Conservation (phyloP, 176 grass and related monocot species). For the Oryza officinalis region DNA sequence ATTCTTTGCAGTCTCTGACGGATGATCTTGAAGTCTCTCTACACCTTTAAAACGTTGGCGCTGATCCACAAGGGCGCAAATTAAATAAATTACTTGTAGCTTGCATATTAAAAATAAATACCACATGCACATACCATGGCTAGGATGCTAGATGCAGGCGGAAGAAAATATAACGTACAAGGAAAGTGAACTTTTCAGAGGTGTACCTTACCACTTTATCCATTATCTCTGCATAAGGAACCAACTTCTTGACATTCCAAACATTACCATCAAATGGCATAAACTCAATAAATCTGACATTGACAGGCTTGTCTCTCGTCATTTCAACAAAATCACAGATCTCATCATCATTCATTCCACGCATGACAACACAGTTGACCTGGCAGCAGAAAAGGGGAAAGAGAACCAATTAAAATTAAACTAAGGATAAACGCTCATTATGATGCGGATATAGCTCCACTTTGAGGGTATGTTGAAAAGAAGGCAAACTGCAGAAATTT, state of each 20-base stretch:
- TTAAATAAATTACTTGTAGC: slow-evolving; percentile 19
- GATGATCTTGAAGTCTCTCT: slow-evolving; percentile 85
- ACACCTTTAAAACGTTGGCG: slow-evolving; percentile 60
- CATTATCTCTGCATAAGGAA: slow-evolving; percentile 89
- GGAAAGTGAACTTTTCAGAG: slow-evolving; percentile 33
- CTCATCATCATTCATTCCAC: slow-evolving; percentile 91
- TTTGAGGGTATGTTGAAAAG: not conserved
- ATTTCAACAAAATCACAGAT: slow-evolving; percentile 90
- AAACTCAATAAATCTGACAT: slow-evolving; percentile 98
- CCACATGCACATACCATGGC: not conserved
- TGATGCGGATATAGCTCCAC: slow-evolving; percentile 4
- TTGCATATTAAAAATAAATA: slow-evolving; percentile 27
- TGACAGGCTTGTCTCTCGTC: slow-evolving; percentile 79
- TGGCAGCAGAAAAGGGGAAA: slow-evolving; percentile 30
- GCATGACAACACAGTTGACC: slow-evolving; percentile 96
- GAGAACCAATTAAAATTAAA: not conserved
- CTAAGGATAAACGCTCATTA: not conserved
- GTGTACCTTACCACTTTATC: slow-evolving; percentile 94
- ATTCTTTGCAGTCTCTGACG: slow-evolving; percentile 93
- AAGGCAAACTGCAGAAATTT: not conserved
- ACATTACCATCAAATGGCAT: slow-evolving; percentile 99
- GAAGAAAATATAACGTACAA: not conserved
- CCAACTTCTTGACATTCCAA: slow-evolving; percentile 95
- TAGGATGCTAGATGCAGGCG: not conserved
- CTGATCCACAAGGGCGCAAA: slow-evolving; percentile 47